A percentile compares a stretch with the other conserved stretches of the same genome.
Conservation (phyloP, 192 early-diverging fungal genomes). For the Rhizophagus clarus region DNA sequence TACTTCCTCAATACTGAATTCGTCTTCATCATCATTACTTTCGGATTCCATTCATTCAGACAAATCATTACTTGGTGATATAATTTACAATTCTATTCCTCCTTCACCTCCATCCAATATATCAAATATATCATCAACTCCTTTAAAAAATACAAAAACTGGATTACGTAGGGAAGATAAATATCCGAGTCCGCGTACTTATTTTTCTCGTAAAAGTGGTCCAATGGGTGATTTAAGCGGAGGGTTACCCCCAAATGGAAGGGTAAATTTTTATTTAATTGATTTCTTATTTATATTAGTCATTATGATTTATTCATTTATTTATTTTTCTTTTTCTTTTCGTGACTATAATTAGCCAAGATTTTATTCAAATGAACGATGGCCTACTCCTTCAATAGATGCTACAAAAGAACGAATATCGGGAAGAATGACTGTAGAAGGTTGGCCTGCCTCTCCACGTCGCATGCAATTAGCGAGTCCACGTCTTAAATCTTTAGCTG, state of each 20-base stretch:
- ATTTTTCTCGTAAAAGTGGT: neutral
- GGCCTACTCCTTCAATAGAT: slow-evolving; percentile 13
- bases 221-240: slow-evolving; percentile 22
- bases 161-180: neutral
- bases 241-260: neutral
- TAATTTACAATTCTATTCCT: neutral
- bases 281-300: too few species aligned
- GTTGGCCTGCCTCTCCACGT: slow-evolving; percentile 28
- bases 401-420: slow-evolving; percentile 9
- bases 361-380: slow-evolving; percentile 19
- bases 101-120: neutral
- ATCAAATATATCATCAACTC: neutral
- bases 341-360: neutral
- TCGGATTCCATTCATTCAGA: slow-evolving; percentile 18
- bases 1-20: neutral
- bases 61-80: slow-evolving; percentile 15
- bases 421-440: slow-evolving; percentile 10
- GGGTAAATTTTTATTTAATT: slow-evolving; percentile 13
- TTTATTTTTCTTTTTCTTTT: too few species aligned
- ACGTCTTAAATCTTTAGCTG: slow-evolving; percentile 25
- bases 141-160: neutral
- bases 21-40: neutral
- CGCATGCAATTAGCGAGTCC: slow-evolving; percentile 29
- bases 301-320: too few species aligned
- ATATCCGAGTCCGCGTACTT: slow-evolving; percentile 20